Evolutionary conservation across 2,329 filamentous ascomycete species (phyloP).

Genomic region (Exophiala calicioides): DNA sequence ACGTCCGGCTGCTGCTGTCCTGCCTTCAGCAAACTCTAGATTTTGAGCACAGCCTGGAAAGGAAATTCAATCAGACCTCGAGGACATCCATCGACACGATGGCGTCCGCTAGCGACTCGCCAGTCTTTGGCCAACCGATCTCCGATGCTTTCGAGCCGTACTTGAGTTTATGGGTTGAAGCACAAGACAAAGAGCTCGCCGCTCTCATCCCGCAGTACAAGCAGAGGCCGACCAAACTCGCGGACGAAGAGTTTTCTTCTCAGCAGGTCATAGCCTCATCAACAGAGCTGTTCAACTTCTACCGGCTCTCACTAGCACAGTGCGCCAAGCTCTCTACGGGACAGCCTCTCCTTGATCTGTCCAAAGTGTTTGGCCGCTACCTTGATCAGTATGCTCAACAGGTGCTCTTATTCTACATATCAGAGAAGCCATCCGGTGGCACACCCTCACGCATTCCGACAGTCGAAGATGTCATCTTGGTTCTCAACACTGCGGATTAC

Average conservation of each 20-base stretch:
- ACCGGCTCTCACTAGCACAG: slow-evolving; percentile 87
- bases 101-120: slow-evolving; percentile 73
- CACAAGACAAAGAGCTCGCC: slow-evolving; percentile 85
- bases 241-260: slow-evolving; percentile 88
- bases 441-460: slow-evolving; percentile 53
- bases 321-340: slow-evolving; percentile 95
- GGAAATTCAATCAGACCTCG: slow-evolving; percentile 70
- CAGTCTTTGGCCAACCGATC: slow-evolving; percentile 84
- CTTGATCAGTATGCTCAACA: slow-evolving; percentile 94
- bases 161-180: slow-evolving; percentile 94
- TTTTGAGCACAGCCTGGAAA: slow-evolving; percentile 90
- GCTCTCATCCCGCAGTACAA: slow-evolving; percentile 85
- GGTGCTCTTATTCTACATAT: slow-evolving; percentile 73
- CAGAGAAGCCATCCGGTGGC: slow-evolving; percentile 58
- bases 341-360: slow-evolving; percentile 79
- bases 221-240: slow-evolving; percentile 72
- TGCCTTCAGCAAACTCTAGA: slow-evolving; percentile 95
- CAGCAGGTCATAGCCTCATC: slow-evolving; percentile 90
- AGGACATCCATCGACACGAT: slow-evolving; percentile 87
- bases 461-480: slow-evolving; percentile 76
- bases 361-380: slow-evolving; percentile 85
- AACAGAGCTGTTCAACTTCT: slow-evolving; percentile 96
- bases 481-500: slow-evolving; percentile 96
- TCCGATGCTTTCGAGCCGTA: slow-evolving; percentile 98
- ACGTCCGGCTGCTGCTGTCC: slow-evolving; percentile 84